Evolutionary conservation across 108 stramenopile species (phyloP).

Genomic region (Skeletonema grethae): DNA sequence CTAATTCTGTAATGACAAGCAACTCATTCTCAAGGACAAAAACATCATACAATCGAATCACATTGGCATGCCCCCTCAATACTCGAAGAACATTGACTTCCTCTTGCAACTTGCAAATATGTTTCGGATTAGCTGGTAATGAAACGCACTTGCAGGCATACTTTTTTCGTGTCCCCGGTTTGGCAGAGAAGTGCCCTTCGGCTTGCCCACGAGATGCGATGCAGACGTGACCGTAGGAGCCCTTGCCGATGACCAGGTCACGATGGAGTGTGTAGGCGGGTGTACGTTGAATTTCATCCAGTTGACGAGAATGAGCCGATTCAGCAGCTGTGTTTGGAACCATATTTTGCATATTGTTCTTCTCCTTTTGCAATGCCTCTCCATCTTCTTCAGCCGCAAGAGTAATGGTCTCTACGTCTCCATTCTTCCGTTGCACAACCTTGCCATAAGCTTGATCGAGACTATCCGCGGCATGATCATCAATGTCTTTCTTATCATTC

Average conservation of each 20-base stretch:
- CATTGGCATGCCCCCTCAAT: conserved; percentile 78
- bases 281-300: conserved; percentile 57
- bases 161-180: conserved; percentile 82
- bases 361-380: not conserved
- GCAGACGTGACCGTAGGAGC: conserved; percentile 91
- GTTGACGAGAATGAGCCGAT: conserved; percentile 12
- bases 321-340: not conserved
- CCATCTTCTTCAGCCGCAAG: not conserved
- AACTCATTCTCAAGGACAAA: conserved; percentile 81
- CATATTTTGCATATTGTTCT: not conserved
- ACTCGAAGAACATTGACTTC: conserved; percentile 91
- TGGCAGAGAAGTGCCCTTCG: conserved; percentile 58
- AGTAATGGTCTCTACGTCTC: not conserved
- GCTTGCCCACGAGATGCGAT: conserved; percentile 86
- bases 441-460: not conserved
- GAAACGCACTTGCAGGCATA: conserved; percentile 93
- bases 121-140: conserved; percentile 87
- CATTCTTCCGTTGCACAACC: not conserved
- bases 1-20: conserved; percentile 87
- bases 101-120: conserved; percentile 92
- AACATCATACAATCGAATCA: conserved; percentile 81
- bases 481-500: not conserved
- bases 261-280: conserved; percentile 89
- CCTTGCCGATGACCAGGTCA: conserved; percentile 88
- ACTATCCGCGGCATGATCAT: not conserved